Base-by-base conservation (phyloP, 1,139 yeast species). In the Blastobotrys raffinosifermentans region DNA sequence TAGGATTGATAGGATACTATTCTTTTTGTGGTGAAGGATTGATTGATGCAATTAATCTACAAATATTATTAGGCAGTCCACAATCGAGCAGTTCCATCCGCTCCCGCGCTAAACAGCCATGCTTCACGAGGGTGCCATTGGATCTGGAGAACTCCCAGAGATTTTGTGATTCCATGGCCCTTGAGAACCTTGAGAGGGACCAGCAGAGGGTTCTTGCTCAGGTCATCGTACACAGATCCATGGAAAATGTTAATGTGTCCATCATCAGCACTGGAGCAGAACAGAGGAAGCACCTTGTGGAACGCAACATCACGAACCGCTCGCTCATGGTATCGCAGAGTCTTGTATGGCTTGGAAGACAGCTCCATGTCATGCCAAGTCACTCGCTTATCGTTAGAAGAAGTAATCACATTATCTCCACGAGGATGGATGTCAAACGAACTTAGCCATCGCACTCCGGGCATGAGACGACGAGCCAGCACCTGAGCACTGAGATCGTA, bases 121-220 rank as follows among this genome's bases (percentile, higher is more conserved):
- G 98, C 96, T 64, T 93, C 97, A 56, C 81, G 80, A 48, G 98
- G 97, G 70, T 93, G 98, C 99, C 99, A 91, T 38, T 75, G 75
- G 39, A 83, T 74, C 58, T 80, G 84, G 57, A 91, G 70, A n/a
- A 91, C 94, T 54, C 98, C 98, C 46, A 91, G 67, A 56, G 84
- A 80, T 55, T 76, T 75, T 23, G 76, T 68, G 37, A 86, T 73
- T 59, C 80, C 80, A 64, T 91, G 98, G n/a, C 97, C 98, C 35
- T 82, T 77, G 57, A 93, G 71, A 59, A 89, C 87, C 75, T 91
- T 93, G 63, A 93, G 74, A 38, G 99, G 99, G 35, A 91, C 99
- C 53, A 91, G 75, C 60, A 91, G 70, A 44, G 98, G 97, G 62
- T 89, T 91, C 51, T 94, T 84, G 86, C 87, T 80, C 62, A 85